A percentile compares a stretch with the other conserved stretches of the same genome.
These are phyloP conservation scores for Jacaranda copaia DNA, from an alignment of 257 asterid species.

Conservation along the genomic window DNA sequence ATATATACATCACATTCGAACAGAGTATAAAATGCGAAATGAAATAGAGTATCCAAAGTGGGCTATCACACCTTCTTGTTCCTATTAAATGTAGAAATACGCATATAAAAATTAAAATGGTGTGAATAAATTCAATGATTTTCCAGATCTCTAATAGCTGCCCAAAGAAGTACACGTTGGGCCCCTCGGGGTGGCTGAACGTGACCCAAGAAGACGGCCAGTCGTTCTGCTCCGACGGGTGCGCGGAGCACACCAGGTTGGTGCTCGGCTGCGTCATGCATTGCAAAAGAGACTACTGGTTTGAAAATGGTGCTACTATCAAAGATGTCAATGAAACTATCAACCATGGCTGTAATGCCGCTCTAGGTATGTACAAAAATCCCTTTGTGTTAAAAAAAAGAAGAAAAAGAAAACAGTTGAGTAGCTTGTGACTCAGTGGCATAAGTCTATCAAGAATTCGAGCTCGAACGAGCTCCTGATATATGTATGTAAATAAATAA, in stretches of 20 bases:
- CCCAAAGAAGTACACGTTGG: constrained; percentile 38
- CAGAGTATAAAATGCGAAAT: no score
- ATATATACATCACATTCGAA: no score
- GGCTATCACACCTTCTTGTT: no score
- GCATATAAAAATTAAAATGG: not conserved
- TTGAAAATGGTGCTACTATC: constrained; percentile 54
- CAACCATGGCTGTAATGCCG: constrained; percentile 40
- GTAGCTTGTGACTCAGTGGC: no score
- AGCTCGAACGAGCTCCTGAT: no score
- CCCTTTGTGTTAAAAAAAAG: not conserved
- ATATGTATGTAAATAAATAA: no score
- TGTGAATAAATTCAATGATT: no score
- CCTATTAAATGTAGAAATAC: not conserved
- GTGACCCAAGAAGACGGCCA: constrained; percentile 46
- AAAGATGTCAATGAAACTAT: constrained; percentile 49
- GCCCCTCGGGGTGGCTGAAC: constrained; percentile 56
- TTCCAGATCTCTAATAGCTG: constrained; percentile 37
- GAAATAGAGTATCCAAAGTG: no score
- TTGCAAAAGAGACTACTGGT: constrained; percentile 54
- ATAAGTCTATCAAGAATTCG: no score
- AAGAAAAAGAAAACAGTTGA: no score
- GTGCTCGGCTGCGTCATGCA: constrained; percentile 55
- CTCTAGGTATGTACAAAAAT: constrained; percentile 32
- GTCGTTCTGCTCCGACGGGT: constrained; percentile 52
- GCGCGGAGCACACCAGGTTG: constrained; percentile 47